Conservation (phyloP, 1,284 basidiomycete species). For the Bjerkandera adusta region DNA sequence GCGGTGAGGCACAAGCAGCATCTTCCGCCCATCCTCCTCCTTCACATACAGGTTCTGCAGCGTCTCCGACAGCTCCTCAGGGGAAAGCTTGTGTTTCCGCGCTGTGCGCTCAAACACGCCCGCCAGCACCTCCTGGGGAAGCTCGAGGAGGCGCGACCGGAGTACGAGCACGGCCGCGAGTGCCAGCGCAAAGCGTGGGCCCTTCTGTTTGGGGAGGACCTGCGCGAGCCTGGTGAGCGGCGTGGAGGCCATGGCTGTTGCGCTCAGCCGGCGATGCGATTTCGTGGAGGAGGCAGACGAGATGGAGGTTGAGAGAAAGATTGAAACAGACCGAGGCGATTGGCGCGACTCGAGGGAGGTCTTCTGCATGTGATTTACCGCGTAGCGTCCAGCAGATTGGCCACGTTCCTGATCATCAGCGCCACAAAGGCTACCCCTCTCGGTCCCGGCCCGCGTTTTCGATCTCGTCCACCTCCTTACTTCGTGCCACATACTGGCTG, state of each 20-base stretch:
- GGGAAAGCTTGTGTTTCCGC: conserved; percentile 29
- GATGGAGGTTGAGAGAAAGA: neutral
- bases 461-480: neutral
- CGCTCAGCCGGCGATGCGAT: neutral
- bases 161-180: conserved; percentile 38
- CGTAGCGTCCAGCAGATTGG: neutral
- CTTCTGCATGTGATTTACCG: neutral
- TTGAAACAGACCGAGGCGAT: neutral
- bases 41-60: conserved; percentile 57
- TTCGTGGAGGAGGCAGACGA: neutral
- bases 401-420: neutral
- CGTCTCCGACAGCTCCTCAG: conserved; percentile 45
- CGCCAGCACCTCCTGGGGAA: conserved; percentile 30
- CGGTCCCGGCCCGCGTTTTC: neutral
- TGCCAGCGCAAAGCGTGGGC: conserved; percentile 10
- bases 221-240: neutral
- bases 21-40: conserved; percentile 56
- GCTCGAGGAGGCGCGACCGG: conserved; percentile 40
- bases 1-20: conserved; percentile 65
- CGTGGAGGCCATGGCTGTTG: neutral
- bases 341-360: neutral
- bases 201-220: neutral
- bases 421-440: conserved; percentile 4
- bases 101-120: conserved; percentile 22
- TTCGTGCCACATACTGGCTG: neutral